Conservation (phyloP, 345 rosid genomes). For the Triadica sebifera region DNA sequence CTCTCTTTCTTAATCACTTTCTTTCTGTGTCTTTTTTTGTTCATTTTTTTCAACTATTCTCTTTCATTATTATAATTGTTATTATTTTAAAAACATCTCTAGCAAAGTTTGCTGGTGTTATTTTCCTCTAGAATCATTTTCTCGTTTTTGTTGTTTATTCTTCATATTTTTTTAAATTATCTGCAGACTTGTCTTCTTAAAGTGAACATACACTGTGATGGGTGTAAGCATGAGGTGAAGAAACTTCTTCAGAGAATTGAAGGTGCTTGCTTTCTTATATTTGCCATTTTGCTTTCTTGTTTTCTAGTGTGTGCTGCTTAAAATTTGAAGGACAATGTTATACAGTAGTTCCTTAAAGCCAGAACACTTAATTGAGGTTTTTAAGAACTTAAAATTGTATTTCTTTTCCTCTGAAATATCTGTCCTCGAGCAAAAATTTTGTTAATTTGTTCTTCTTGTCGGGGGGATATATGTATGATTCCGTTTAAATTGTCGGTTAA, state of each 20-base stretch:
- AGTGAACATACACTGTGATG: slow-evolving; percentile 84
- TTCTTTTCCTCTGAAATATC: neutral
- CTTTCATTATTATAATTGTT: too few species aligned
- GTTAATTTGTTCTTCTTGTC: neutral
- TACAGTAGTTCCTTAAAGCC: neutral
- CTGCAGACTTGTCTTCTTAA: slow-evolving; percentile 64
- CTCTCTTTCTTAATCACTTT: slow-evolving; percentile 20
- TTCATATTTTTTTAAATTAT: neutral
- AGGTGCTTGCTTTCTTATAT: slow-evolving; percentile 36
- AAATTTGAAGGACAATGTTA: neutral
- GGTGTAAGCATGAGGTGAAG: slow-evolving; percentile 82
- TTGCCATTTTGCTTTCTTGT: neutral
- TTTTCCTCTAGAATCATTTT: slow-evolving; percentile 18
- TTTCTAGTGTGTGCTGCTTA: neutral
- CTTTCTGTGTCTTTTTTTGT: slow-evolving; percentile 10
- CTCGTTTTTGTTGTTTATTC: slow-evolving; percentile 12
- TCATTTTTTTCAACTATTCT: neutral
- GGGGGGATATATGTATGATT: neutral
- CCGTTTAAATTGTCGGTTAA: neutral
- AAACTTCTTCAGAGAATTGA: slow-evolving; percentile 80
- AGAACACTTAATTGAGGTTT: neutral
- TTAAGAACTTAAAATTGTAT: neutral
- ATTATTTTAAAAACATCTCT: neutral
- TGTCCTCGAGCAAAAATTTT: too few species aligned
- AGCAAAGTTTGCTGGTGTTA: slow-evolving; percentile 14